A percentile compares a stretch with the other conserved stretches of the same genome.
Evolutionary conservation across 495 filamentous ascomycete species (phyloP).

Genomic region (Filosporella fistucella): DNA sequence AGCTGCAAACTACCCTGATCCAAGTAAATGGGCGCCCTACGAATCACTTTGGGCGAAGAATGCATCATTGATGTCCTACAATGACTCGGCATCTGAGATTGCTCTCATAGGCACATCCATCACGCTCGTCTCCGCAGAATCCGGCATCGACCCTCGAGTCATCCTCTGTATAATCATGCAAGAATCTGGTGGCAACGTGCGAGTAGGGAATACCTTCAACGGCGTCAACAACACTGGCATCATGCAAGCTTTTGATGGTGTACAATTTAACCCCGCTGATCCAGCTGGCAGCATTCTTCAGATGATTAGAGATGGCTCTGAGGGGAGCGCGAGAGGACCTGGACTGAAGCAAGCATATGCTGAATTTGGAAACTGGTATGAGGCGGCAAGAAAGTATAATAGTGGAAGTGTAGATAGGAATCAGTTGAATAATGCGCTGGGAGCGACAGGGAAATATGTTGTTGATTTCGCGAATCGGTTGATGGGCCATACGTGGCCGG

Average conservation of each 20-base stretch:
- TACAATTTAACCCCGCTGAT: not conserved
- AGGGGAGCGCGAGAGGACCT: constrained; percentile 30
- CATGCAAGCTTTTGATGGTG: constrained; percentile 14
- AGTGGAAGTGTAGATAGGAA: constrained; percentile 30
- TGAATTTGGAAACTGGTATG: constrained; percentile 30
- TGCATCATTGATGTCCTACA: constrained; percentile 28
- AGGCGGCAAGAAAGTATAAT: constrained; percentile 37
- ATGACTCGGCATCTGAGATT: constrained; percentile 30
- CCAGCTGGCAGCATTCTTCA: constrained; percentile 28
- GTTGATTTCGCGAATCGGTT: constrained; percentile 35
- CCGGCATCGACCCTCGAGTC: constrained; percentile 37
- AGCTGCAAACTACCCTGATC: constrained; percentile 30
- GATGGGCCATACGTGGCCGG: constrained; percentile 26
- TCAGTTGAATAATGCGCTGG: constrained; percentile 31
- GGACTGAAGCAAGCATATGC: constrained; percentile 23
- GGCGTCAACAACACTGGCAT: constrained; percentile 23
- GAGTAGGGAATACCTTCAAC: constrained; percentile 30
- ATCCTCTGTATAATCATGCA: constrained; percentile 42
- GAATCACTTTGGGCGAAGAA: constrained; percentile 35
- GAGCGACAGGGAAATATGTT: constrained; percentile 33
- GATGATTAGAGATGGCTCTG: constrained; percentile 33
- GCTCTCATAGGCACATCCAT: constrained; percentile 32
- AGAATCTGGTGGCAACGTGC: constrained; percentile 36
- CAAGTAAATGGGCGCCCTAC: constrained; percentile 29
- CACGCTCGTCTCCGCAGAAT: constrained; percentile 23